Evolutionary conservation across 1,284 basidiomycete species (phyloP).

Genomic region (Cryptococcus sp.): DNA sequence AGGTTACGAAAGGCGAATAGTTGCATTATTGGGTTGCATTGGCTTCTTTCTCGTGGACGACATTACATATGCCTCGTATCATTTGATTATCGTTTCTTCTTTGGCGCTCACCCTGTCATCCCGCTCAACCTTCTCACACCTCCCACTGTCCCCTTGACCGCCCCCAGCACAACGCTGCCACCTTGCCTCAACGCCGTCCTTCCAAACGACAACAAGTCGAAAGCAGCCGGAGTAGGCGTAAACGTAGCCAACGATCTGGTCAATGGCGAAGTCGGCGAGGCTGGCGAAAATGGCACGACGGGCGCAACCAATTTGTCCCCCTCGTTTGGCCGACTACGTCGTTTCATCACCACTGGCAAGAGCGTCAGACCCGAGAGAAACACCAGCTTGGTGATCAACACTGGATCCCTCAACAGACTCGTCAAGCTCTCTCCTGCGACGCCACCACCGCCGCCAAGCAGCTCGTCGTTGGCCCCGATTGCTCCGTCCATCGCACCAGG

Average conservation of each 20-base stretch:
- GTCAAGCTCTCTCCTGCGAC: constrained; percentile 41
- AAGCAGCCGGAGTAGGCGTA: constrained; percentile 37
- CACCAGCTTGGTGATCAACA: constrained; percentile 45
- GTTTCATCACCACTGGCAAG: constrained; percentile 46
- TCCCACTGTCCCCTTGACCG: constrained; percentile 9
- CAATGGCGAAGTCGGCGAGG: constrained; percentile 28
- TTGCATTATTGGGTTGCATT: no score
- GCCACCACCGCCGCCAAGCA: neutral
- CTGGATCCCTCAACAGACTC: constrained; percentile 44
- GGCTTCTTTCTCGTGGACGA: no score
- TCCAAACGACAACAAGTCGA: constrained; percentile 41
- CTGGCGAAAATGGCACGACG: neutral
- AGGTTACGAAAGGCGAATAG: no score
- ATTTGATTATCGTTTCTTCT: no score
- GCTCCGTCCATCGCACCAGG: constrained; percentile 6
- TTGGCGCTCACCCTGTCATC: no score
- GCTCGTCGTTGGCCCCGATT: constrained; percentile 5
- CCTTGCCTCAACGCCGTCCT: constrained; percentile 30
- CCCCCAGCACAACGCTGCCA: constrained; percentile 15
- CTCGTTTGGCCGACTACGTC: constrained; percentile 9
- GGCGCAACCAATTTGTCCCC: neutral
- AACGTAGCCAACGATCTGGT: constrained; percentile 33
- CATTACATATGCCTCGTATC: no score
- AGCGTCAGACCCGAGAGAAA: constrained; percentile 44
- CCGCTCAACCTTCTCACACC: constrained; percentile 10